Evolutionary conservation across 2,329 filamentous ascomycete species (phyloP).

Genomic region (Trichoderma pleuroti): DNA sequence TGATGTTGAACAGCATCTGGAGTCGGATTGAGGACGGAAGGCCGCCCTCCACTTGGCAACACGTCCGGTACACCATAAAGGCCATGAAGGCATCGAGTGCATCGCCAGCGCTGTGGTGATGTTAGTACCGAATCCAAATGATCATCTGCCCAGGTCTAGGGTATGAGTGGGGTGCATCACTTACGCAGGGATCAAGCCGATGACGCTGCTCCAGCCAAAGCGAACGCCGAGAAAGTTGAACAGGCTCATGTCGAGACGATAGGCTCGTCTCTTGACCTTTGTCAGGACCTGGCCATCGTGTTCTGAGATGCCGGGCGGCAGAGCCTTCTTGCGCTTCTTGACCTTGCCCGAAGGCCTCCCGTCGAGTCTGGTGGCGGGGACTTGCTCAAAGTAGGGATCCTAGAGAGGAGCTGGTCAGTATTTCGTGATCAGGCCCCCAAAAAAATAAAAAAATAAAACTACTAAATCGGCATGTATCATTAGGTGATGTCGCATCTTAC

Average conservation of each 20-base stretch:
- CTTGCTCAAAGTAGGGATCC: conserved; percentile 87
- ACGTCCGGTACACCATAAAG: conserved; percentile 69
- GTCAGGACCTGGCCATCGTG: conserved; percentile 81
- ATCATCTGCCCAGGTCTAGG: background rate
- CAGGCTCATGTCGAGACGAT: conserved; percentile 78
- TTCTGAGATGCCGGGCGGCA: conserved; percentile 76
- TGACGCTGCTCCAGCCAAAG: conserved; percentile 85
- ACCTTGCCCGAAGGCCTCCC: conserved; percentile 65
- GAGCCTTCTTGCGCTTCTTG: conserved; percentile 80
- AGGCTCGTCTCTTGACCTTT: conserved; percentile 80
- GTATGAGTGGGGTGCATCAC: conserved; percentile 33
- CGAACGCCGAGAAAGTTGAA: conserved; percentile 78
- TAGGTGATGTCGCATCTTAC: conserved; percentile 33
- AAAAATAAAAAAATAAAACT: background rate
- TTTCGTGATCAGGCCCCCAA: background rate
- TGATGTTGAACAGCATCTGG: conserved; percentile 78
- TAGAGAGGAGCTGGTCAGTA: conserved; percentile 39
- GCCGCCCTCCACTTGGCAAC: conserved; percentile 71
- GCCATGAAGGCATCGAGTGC: conserved; percentile 69
- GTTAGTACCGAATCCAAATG: background rate
- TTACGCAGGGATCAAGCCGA: conserved; percentile 78
- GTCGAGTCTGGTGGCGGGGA: conserved; percentile 68
- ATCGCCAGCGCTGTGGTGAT: conserved; percentile 62
- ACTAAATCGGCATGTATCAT: background rate
- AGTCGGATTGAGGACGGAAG: conserved; percentile 59